phyloP scores from a whole-genome alignment of 208 protist species.

The Leptomonas pyrrhocoris region DNA sequence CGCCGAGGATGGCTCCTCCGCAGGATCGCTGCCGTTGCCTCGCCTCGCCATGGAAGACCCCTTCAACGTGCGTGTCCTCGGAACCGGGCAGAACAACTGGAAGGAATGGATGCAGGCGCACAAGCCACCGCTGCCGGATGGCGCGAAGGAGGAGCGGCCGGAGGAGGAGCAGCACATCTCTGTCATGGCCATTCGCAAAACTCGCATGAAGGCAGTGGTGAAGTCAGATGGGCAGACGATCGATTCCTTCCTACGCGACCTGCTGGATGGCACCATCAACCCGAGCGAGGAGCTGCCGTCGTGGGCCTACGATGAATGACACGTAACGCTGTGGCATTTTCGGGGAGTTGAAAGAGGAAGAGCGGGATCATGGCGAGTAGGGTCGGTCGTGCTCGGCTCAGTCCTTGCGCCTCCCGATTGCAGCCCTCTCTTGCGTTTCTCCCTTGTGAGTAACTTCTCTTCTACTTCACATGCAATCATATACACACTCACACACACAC shows the following conservation, averaged over 20 bases:
- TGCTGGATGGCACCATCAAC: constrained; percentile 62
- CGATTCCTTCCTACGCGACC: constrained; percentile 52
- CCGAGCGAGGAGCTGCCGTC: constrained; percentile 37
- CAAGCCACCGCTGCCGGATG: constrained; percentile 13
- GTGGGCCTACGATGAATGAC: constrained; percentile 25
- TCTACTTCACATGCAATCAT: no score
- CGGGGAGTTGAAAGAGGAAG: background rate
- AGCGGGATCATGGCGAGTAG: background rate
- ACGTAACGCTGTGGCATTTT: background rate
- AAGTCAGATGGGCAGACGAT: constrained; percentile 51
- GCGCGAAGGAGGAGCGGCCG: constrained; percentile 7
- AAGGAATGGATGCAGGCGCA: constrained; percentile 45
- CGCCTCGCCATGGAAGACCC: constrained; percentile 54
- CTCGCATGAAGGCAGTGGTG: constrained; percentile 49
- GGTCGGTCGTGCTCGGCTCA: background rate
- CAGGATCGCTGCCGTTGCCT: constrained; percentile 43
- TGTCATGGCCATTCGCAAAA: constrained; percentile 64
- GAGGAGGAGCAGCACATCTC: constrained; percentile 35
- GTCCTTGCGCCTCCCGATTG: no score
- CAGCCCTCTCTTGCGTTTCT: no score
- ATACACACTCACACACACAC: no score
- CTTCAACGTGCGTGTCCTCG: constrained; percentile 72
- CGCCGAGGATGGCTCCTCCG: constrained; percentile 29
- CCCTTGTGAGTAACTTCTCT: no score
- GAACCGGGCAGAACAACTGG: constrained; percentile 50